Evolutionary conservation across 305 asterid species (phyloP), one percentile per base, ranked within the genome.

Genomic region (Fraxinus angustifolia): DNA sequence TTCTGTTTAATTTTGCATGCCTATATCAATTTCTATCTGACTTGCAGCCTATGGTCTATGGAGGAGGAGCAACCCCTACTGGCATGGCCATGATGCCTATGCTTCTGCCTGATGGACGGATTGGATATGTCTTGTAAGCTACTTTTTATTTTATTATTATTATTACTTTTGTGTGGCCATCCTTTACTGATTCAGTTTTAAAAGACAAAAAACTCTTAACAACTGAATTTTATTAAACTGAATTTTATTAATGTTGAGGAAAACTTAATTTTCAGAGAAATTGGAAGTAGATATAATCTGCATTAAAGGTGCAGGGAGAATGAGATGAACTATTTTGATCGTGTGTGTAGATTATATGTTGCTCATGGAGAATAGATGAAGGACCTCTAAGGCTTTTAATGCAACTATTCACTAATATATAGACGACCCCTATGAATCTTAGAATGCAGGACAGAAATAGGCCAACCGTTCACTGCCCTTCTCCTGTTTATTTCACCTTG

Each of bases 91-190:
- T 89, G 92, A 82, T 89, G 86, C 91, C 91, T 0, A 87, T 89
- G 92, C 88, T 89, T 78, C 85, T 89, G 71, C 92, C 91, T 7
- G 91, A 89, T 86, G 92, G 92, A 72, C 87, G 91, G 87, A 86
- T 89, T 81, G 92, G 92, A 83, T 89, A 89, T 87, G 92, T 89
- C 34, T 81, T 89, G 92, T 89, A 84, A 89, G 92, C 42, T 31
- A 30, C 75, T 2, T 7, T 86, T 78, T 40, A 30, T 14, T 28
- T 21, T 0, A 62, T 83, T 78, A 14, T 83, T 78, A 14, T 65
- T 26, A 31, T 14, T 31, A 6, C 35, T 65, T 3, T 26, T 28
- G 73, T 28, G 8, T 70, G 40, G 23, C 21, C 38, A 31, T 70
- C 75, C 42, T 70, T 31, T 12, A 31, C 8, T 6, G 21, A 19